Evolutionary conservation across 1,284 basidiomycete species (phyloP).

Genomic region (Microbotryomycetes sp.): DNA sequence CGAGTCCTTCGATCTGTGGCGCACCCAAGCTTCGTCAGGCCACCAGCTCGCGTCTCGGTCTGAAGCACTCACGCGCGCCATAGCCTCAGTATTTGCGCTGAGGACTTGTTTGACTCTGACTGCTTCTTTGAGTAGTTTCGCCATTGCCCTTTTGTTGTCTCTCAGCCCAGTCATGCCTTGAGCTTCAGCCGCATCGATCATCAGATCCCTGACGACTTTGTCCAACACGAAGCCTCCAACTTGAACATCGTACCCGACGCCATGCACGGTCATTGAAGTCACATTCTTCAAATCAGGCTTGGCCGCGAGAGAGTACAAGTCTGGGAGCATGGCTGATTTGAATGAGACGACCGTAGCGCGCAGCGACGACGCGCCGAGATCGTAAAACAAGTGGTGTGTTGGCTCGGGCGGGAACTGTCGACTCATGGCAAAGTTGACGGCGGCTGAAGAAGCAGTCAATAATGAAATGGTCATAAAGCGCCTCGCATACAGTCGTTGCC

Average conservation of each 20-base stretch:
- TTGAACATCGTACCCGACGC: conserved; percentile 70
- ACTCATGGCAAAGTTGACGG: conserved; percentile 94
- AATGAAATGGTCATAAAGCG: too few species aligned
- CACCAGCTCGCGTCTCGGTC: not conserved
- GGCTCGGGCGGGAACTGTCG: conserved; percentile 59
- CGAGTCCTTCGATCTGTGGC: conserved; percentile 70
- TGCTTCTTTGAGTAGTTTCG: conserved; percentile 89
- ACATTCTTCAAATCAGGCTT: conserved; percentile 47
- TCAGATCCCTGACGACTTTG: conserved; percentile 68
- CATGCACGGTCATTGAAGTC: conserved; percentile 66
- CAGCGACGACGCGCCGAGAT: conserved; percentile 81
- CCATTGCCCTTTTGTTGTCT: conserved; percentile 73
- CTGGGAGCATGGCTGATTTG: conserved; percentile 47
- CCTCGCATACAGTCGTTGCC: too few species aligned
- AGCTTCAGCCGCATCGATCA: conserved; percentile 59
- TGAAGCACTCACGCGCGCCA: conserved; percentile 53
- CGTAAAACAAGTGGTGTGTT: conserved; percentile 79
- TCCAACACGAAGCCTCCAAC: conserved; percentile 80
- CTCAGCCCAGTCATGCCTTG: conserved; percentile 51
- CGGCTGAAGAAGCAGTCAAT: conserved; percentile 50
- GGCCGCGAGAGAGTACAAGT: conserved; percentile 38
- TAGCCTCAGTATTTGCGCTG: conserved; percentile 81
- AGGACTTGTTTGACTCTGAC: conserved; percentile 84
- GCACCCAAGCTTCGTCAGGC: conserved; percentile 4
- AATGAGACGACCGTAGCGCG: conserved; percentile 82